Evolutionary conservation across 2,329 filamentous ascomycete genomes (phyloP).

Genomic region (Bretziella fagacearum): DNA sequence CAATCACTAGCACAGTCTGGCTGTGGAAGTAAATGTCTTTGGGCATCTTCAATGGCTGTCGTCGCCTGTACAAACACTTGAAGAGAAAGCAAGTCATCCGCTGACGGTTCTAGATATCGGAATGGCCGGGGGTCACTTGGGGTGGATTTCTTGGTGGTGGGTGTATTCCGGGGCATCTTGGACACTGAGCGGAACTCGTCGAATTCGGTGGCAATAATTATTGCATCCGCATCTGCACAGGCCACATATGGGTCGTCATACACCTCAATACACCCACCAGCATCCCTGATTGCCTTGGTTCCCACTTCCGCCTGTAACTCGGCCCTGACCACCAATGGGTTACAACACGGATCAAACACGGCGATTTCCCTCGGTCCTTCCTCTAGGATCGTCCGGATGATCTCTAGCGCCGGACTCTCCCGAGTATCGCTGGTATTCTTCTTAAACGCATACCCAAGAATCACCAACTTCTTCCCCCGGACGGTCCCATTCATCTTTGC

Average conservation of each 20-base stretch:
- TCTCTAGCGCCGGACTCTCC: slow-evolving; percentile 51
- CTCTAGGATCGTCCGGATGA: slow-evolving; percentile 47
- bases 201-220: slow-evolving; percentile 39
- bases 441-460: slow-evolving; percentile 67
- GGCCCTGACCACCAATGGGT: slow-evolving; percentile 31
- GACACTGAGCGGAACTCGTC: slow-evolving; percentile 35
- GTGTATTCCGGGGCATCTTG: slow-evolving; percentile 11
- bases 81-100: slow-evolving; percentile 31
- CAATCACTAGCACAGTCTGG: slow-evolving; percentile 27
- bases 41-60: slow-evolving; percentile 14
- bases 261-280: slow-evolving; percentile 29
- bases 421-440: slow-evolving; percentile 62
- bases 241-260: slow-evolving; percentile 33
- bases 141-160: slow-evolving; percentile 20
- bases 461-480: slow-evolving; percentile 50
- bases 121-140: slow-evolving; percentile 31
- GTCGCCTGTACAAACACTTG: slow-evolving; percentile 23
- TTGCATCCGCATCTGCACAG: slow-evolving; percentile 31
- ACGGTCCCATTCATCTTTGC: slow-evolving; percentile 51
- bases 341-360: slow-evolving; percentile 51
- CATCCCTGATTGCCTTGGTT: slow-evolving; percentile 20
- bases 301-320: slow-evolving; percentile 33
- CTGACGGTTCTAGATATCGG: slow-evolving; percentile 19
- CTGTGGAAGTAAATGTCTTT: not conserved
- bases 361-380: slow-evolving; percentile 47